Conservation (phyloP, 176 grass and related monocot genomes). For the Musa acuminata region DNA sequence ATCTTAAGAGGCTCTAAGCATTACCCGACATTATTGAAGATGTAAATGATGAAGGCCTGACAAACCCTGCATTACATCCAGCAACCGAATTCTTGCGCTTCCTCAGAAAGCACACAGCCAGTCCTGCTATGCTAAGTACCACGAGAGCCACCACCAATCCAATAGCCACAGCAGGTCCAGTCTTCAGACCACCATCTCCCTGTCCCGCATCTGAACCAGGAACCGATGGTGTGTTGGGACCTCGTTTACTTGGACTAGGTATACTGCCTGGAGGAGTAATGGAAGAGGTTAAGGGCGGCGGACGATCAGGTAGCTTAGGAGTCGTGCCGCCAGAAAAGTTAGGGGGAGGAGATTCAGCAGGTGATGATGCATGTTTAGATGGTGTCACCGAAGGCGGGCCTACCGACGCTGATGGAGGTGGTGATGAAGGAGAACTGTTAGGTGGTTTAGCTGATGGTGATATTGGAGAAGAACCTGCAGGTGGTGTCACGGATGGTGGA, state of each 20-base stretch:
- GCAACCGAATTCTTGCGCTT: conserved; percentile 32
- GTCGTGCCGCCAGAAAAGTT: background rate
- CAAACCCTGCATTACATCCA: conserved; percentile 52
- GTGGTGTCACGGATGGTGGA: background rate
- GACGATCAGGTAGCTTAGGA: background rate
- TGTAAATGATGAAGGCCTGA: conserved; percentile 35
- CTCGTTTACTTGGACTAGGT: background rate
- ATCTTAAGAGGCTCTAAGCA: background rate
- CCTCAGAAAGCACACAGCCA: conserved; percentile 39
- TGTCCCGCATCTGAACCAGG: background rate
- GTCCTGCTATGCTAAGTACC: conserved; percentile 40
- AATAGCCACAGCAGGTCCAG: conserved; percentile 23
- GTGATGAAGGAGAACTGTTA: conserved; percentile 5
- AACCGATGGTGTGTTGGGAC: conserved; percentile 20
- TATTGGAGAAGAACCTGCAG: background rate
- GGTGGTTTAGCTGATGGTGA: conserved; percentile 7
- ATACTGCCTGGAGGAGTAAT: conserved; percentile 9
- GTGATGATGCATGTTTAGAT: background rate
- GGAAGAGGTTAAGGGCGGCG: background rate
- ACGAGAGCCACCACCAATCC: conserved; percentile 28
- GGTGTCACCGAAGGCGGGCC: background rate
- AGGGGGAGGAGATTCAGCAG: conserved; percentile 7
- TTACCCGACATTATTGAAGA: conserved; percentile 47
- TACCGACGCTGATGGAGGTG: background rate
- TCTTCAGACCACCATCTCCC: background rate